A percentile compares a stretch with the other conserved stretches of the same genome.
phyloP scores from a whole-genome alignment of 495 filamentous ascomycete species.

The Bacidia gigantensis region DNA sequence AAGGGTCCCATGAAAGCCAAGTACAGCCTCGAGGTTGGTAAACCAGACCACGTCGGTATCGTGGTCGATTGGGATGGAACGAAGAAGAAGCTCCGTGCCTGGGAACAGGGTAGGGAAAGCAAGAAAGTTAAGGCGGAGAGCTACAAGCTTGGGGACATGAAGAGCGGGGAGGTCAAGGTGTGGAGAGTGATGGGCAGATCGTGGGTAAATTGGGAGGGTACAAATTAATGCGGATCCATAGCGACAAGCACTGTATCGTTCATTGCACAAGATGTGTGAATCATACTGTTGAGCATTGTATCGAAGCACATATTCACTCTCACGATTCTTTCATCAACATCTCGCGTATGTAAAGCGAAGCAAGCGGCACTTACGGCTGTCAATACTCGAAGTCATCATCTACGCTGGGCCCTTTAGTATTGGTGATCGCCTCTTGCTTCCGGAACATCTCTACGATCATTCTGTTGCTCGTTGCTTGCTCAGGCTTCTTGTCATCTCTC shows the following conservation, averaged over 20 bases:
- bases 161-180: conserved; percentile 91
- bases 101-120: conserved; percentile 90
- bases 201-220: conserved; percentile 78
- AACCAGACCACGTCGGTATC: conserved; percentile 86
- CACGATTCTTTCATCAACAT: not conserved
- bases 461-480: conserved; percentile 69
- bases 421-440: conserved; percentile 74
- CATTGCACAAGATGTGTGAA: not conserved
- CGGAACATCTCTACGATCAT: conserved; percentile 94
- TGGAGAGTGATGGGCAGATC: conserved; percentile 87
- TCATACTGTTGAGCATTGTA: not conserved
- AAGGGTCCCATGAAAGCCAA: conserved; percentile 90
- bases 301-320: not conserved
- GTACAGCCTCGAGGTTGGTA: conserved; percentile 78
- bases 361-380: not conserved
- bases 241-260: not conserved
- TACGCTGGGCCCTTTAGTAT: conserved; percentile 60
- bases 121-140: conserved; percentile 90
- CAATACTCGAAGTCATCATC: conserved; percentile 99
- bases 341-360: not conserved
- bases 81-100: conserved; percentile 91
- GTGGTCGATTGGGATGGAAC: conserved; percentile 98
- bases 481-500: conserved; percentile 87
- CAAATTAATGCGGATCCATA: conserved; percentile 12
- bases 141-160: conserved; percentile 81